Evolutionary conservation across 1,284 basidiomycete genomes (phyloP).

Genomic region (Ganoderma lingzhi): DNA sequence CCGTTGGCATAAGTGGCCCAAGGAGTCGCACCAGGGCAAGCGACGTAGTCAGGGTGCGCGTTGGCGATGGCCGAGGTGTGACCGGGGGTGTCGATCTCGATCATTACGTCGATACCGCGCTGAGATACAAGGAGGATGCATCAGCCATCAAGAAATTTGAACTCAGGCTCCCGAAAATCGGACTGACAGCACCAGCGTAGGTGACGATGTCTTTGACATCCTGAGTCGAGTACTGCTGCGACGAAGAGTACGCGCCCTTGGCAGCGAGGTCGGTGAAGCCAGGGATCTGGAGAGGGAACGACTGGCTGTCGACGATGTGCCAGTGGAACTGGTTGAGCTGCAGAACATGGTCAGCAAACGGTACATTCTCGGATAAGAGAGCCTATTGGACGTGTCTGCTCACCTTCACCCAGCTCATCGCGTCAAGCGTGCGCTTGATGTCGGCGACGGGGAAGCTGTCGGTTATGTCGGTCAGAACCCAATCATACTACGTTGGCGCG

Average conservation of each 20-base stretch:
- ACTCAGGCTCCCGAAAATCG: not conserved
- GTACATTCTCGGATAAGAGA: not conserved
- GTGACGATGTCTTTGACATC: conserved; percentile 72
- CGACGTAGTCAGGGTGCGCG: conserved; percentile 76
- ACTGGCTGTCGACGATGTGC: conserved; percentile 82
- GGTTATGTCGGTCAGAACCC: not conserved
- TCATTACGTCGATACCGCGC: conserved; percentile 84
- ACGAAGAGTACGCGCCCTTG: conserved; percentile 74
- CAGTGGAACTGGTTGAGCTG: conserved; percentile 82
- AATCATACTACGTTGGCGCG: not conserved
- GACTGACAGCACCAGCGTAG: conserved; percentile 76
- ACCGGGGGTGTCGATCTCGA: conserved; percentile 80
- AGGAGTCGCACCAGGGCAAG: conserved; percentile 69
- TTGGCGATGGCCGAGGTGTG: conserved; percentile 77
- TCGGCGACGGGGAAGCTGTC: conserved; percentile 70
- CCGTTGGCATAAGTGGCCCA: conserved; percentile 73
- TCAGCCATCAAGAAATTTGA: conserved; percentile 10
- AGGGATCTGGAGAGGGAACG: conserved; percentile 77
- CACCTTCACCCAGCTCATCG: conserved; percentile 90
- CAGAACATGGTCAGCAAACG: not conserved
- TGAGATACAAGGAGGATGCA: conserved; percentile 36
- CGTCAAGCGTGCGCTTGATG: conserved; percentile 79
- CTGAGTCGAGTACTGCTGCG: conserved; percentile 62
- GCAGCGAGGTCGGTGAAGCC: conserved; percentile 68
- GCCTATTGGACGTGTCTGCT: conserved; percentile 27